phyloP scores from a whole-genome alignment of 1,139 yeast genomes.

The Ogataea hybrid region DNA sequence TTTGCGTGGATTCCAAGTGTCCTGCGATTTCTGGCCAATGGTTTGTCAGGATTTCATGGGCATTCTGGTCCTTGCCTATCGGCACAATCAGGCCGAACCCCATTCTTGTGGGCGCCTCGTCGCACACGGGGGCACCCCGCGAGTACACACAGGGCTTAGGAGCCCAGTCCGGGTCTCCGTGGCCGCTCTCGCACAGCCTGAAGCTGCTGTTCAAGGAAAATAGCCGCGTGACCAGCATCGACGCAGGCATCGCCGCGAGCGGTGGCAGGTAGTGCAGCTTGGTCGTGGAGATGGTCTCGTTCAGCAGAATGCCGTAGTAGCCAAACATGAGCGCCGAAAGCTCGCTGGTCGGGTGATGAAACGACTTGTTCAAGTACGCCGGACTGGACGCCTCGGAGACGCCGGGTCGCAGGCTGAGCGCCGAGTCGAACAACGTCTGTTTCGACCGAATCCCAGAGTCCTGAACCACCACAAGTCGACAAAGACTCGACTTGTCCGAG shows the following conservation, averaged over 20 bases:
- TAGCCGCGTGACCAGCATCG: conserved; percentile 46
- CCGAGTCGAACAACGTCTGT: conserved; percentile 49
- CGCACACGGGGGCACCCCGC: conserved; percentile 19
- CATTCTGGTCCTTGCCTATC: conserved; percentile 33
- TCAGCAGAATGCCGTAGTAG: conserved; percentile 49
- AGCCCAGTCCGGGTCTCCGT: conserved; percentile 24
- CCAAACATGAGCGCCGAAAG: conserved; percentile 56
- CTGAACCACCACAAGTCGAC: conserved; percentile 48
- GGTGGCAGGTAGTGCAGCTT: conserved; percentile 50
- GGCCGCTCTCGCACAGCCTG: conserved; percentile 7
- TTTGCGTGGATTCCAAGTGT: conserved; percentile 41
- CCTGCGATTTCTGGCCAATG: conserved; percentile 51
- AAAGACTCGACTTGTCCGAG: conserved; percentile 35
- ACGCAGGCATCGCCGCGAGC: conserved; percentile 33
- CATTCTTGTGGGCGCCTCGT: conserved; percentile 35
- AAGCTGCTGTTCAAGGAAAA: conserved; percentile 35
- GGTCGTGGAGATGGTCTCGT: conserved; percentile 44
- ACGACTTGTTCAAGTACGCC: conserved; percentile 23
- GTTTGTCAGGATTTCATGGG: conserved; percentile 43
- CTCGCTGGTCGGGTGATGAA: conserved; percentile 44
- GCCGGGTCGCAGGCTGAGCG: conserved; percentile 8
- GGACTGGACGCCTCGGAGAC: conserved; percentile 9
- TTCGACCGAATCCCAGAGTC: conserved; percentile 54
- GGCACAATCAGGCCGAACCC: conserved; percentile 51
- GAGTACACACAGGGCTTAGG: conserved; percentile 24